Base-by-base conservation (phyloP, 2,329 filamentous ascomycete genomes). In the Uncinocarpus reesii region DNA sequence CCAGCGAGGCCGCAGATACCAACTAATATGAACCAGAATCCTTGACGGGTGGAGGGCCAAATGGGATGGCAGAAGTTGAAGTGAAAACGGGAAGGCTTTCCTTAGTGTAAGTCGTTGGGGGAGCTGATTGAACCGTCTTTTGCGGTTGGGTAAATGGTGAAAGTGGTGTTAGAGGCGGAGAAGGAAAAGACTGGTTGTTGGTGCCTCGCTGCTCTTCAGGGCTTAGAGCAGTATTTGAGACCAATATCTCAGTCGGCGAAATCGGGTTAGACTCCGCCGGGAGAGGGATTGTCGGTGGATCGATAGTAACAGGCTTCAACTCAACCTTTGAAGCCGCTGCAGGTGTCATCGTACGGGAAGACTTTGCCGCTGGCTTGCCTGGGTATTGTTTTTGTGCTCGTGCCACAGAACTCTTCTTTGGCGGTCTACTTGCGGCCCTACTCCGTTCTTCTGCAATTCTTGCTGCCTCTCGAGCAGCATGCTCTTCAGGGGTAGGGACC, bases 401-500 rank as follows among this genome's bases (percentile, higher is more conserved):
- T 20, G 20, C 21, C 2, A 38, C 7, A 26, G 44, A 18, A 13
- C 7, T 11, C 34, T 42, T 45, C 31, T 46, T 32, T 8, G 24
- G n/a, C 18, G 16, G 11, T 24, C 35, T 48, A 16, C 6, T 20
- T 16, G 21, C n/a, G 15, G 4, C 24, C 37, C 13, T 47, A 42
- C 66, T 67, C 49, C 65, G 67, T 40, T 66, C 65, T 34, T 69
- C 66, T n/a, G 67, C 62, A 1, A 60, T 54, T n/a, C 57, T 59
- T 45, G 66, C 68, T 43, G 71, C 69, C 57, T 77, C 72, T 18
- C 73, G 64, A 6, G 68, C 69, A 23, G 77, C 74, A 51, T 79
- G 69, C 56, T 80, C 76, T 56, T 80, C 76, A 18, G 71, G 71
- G 0, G 75, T 69, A 0, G 75, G 75, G 44, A 80, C 66, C 52